Evolutionary conservation across 1,284 basidiomycete genomes (phyloP).

Genomic region (Trichosporon ovoides): DNA sequence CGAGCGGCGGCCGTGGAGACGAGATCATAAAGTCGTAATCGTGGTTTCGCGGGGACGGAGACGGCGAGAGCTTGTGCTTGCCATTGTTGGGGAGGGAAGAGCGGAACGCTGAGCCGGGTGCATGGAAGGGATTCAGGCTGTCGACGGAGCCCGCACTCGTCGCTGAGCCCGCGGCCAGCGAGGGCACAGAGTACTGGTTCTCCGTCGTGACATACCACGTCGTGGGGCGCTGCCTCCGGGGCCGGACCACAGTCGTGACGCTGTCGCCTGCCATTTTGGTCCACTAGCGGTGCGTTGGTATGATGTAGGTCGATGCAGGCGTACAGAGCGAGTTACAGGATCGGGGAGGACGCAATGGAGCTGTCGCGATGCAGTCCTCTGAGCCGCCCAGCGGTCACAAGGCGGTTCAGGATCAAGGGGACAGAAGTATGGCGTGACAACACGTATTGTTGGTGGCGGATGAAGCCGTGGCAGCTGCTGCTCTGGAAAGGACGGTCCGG

Average conservation of each 20-base stretch:
- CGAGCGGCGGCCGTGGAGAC: conserved; percentile 30
- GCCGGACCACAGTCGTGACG: not conserved
- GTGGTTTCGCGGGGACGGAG: conserved; percentile 31
- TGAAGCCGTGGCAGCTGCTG: not conserved
- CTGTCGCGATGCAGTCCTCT: conserved; percentile 1
- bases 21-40: conserved; percentile 48
- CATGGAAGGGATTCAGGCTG: conserved; percentile 13
- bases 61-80: conserved; percentile 45
- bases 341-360: not conserved
- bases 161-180: conserved; percentile 3
- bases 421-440: not conserved
- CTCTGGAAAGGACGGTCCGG: not conserved
- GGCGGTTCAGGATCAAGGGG: not conserved
- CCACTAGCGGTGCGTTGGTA: not conserved
- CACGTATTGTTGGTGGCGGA: not conserved
- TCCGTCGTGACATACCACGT: conserved; percentile 5
- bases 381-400: conserved; percentile 3
- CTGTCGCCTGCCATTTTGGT: not conserved
- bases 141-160: not conserved
- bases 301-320: not conserved
- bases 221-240: not conserved
- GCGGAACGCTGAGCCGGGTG: conserved; percentile 11
- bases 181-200: not conserved
- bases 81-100: conserved; percentile 17
- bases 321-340: not conserved